phyloP scores from a whole-genome alignment of 495 filamentous ascomycete genomes.

The Aspergillus asperescens region DNA sequence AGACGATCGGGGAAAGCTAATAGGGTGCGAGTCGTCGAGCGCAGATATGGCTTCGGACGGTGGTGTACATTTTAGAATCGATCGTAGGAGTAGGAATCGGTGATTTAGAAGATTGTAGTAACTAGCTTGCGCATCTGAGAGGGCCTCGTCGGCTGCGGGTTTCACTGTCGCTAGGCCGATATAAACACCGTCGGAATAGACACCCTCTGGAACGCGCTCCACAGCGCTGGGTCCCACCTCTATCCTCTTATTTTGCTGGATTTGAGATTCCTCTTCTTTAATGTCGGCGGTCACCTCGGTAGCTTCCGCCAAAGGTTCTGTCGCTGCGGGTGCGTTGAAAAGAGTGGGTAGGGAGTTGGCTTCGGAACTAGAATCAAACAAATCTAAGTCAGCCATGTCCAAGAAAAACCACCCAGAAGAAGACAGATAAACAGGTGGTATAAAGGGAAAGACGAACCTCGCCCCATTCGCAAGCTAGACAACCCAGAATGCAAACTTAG shows the following conservation, averaged over 20 bases:
- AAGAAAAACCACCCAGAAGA: background rate
- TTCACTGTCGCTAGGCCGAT: slow-evolving; percentile 35
- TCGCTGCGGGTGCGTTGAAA: slow-evolving; percentile 48
- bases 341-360: slow-evolving; percentile 64
- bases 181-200: slow-evolving; percentile 27
- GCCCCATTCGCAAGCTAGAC: slow-evolving; percentile 7
- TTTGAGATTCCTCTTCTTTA: background rate
- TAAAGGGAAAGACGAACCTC: slow-evolving; percentile 6
- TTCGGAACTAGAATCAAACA: slow-evolving; percentile 54
- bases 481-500: slow-evolving; percentile 29
- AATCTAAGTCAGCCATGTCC: slow-evolving; percentile 1
- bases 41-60: slow-evolving; percentile 42
- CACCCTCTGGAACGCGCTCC: slow-evolving; percentile 5
- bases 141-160: slow-evolving; percentile 8
- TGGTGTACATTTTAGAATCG: slow-evolving; percentile 50
- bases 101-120: slow-evolving; percentile 60
- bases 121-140: slow-evolving; percentile 48
- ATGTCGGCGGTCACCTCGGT: background rate
- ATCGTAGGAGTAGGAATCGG: slow-evolving; percentile 55
- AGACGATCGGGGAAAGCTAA: slow-evolving; percentile 46
- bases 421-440: background rate
- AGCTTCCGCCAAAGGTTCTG: slow-evolving; percentile 4
- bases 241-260: background rate
- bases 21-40: slow-evolving; percentile 55
- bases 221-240: background rate